A percentile compares a stretch with the other conserved stretches of the same genome.
These are phyloP conservation scores for Chromosphaera perkinsii DNA, from an alignment of 208 protist genomes.

Conservation along the genomic window DNA sequence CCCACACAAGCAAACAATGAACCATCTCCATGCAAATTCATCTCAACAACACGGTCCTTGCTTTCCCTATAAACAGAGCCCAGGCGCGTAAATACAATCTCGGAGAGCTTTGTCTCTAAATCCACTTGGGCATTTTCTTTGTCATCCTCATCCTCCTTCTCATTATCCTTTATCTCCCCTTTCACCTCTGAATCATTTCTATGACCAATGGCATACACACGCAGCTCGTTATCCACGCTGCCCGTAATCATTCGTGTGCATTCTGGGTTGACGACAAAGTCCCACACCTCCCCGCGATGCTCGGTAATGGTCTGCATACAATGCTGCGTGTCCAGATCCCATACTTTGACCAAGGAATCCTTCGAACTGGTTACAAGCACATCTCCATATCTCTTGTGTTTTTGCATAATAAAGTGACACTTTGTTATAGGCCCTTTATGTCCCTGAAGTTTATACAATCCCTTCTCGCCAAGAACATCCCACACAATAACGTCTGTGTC, in stretches of 20 bases:
- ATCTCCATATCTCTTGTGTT: too few relatives aligned
- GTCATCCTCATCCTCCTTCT: neutral
- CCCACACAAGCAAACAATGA: slow-evolving; percentile 7
- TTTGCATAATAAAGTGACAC: slow-evolving; percentile 4
- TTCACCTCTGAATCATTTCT: neutral
- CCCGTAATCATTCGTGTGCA: slow-evolving; percentile 25
- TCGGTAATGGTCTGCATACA: slow-evolving; percentile 70
- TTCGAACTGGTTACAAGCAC: slow-evolving; percentile 43
- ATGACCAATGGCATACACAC: slow-evolving; percentile 18
- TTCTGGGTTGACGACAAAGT: slow-evolving; percentile 22
- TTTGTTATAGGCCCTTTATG: slow-evolving; percentile 64
- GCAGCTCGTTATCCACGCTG: slow-evolving; percentile 13
- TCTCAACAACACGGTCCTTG: neutral
- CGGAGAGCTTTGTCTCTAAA: neutral
- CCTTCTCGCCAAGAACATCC: slow-evolving; percentile 77
- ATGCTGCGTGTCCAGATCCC: slow-evolving; percentile 68
- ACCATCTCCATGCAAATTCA: slow-evolving; percentile 1
- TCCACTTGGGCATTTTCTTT: neutral
- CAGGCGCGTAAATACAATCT: slow-evolving; percentile 8
- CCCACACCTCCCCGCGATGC: slow-evolving; percentile 59
- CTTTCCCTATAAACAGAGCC: neutral
- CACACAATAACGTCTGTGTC: slow-evolving; percentile 97
- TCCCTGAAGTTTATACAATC: slow-evolving; percentile 59
- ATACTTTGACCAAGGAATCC: slow-evolving; percentile 64
- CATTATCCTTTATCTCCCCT: neutral